phyloP scores from a whole-genome alignment of 2,329 filamentous ascomycete species.

The Arthrobotrys musiformis region DNA sequence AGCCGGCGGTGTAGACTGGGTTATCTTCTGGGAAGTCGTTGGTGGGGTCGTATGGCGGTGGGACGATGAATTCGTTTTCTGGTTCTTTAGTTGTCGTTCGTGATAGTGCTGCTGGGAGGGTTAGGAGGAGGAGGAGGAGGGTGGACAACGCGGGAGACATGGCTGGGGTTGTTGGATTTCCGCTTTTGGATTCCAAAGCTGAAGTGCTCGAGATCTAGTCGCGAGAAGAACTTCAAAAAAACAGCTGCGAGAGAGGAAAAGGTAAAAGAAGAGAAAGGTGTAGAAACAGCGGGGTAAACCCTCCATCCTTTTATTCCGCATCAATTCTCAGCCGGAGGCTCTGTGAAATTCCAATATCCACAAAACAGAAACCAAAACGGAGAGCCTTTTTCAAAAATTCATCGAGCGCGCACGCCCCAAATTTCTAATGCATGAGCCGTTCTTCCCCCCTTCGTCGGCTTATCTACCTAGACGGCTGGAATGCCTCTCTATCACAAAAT shows the following conservation, averaged over 20 bases:
- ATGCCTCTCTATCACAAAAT: not conserved
- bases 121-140: not conserved
- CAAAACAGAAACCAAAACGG: no score
- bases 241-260: not conserved
- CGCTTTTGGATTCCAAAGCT: not conserved
- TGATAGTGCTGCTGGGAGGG: not conserved
- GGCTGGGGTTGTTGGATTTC: not conserved
- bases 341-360: no score
- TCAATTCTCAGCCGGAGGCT: not conserved
- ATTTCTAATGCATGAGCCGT: no score
- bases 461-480: not conserved
- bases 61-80: constrained; percentile 13
- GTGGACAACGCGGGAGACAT: not conserved
- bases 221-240: no score
- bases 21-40: not conserved
- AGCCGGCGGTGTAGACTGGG: not conserved
- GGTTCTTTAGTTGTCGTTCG: not conserved
- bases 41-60: constrained; percentile 1
- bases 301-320: not conserved
- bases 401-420: not conserved
- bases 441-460: not conserved
- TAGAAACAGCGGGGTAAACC: not conserved
- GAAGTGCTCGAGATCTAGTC: not conserved
- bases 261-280: not conserved
- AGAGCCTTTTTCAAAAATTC: no score